Evolutionary conservation across 192 early-diverging fungal species (phyloP).

Genomic region (Coemansia sp.): DNA sequence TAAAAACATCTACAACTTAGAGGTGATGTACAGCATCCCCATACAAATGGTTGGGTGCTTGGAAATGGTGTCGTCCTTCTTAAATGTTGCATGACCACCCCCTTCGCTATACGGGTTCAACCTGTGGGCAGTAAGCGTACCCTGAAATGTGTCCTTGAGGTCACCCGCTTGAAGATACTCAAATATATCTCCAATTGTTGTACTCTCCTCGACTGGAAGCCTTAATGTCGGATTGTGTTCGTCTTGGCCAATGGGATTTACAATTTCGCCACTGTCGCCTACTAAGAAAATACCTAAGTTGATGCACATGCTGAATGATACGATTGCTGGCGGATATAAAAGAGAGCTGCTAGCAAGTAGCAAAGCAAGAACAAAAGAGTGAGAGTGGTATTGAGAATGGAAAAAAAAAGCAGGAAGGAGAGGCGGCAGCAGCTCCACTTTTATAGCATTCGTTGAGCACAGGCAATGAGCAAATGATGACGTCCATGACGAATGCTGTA

Average conservation of each 20-base stretch:
- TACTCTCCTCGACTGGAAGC: not conserved
- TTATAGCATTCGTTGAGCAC: not conserved
- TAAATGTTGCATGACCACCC: not conserved
- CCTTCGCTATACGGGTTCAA: not conserved
- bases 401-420: not conserved
- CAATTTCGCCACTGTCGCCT: not conserved
- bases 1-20: not conserved
- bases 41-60: too few relatives aligned
- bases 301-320: not conserved
- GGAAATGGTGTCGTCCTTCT: too few relatives aligned
- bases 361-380: not conserved
- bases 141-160: not conserved
- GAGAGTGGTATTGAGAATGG: not conserved
- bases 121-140: not conserved
- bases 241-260: not conserved
- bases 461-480: not conserved
- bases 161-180: not conserved
- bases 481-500: not conserved
- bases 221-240: not conserved
- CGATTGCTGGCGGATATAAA: not conserved
- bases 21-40: not conserved
- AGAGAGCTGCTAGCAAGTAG: not conserved
- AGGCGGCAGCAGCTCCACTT: not conserved
- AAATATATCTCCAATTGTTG: not conserved
- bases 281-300: not conserved